These are phyloP conservation scores for Cladosporium sp. DNA, from an alignment of 2,329 filamentous ascomycete genomes.

Conservation along the genomic window DNA sequence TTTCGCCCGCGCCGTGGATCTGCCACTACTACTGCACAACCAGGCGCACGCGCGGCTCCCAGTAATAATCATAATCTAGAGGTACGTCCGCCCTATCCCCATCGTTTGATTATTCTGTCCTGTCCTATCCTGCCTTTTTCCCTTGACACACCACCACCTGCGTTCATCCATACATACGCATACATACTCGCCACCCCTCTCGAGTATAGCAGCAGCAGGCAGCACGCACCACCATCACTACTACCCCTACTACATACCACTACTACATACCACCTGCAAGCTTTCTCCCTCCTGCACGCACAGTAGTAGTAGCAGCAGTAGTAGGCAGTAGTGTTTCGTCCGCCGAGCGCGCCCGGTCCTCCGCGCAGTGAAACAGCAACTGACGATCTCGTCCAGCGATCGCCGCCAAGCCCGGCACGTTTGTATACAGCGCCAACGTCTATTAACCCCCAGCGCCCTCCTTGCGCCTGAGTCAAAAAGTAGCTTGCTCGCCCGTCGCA, in stretches of 20 bases:
- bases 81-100: not conserved
- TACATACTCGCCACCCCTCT: not conserved
- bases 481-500: constrained; percentile 13
- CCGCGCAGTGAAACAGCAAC: constrained; percentile 14
- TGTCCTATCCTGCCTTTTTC: not conserved
- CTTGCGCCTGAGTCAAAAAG: not conserved
- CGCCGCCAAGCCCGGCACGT: constrained; percentile 17
- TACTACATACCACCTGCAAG: not conserved
- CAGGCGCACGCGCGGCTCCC: constrained; percentile 4
- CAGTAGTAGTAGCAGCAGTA: not conserved
- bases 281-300: not conserved
- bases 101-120: not conserved
- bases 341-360: not conserved
- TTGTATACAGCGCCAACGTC: constrained; percentile 17
- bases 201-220: not conserved
- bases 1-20: constrained; percentile 16
- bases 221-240: not conserved
- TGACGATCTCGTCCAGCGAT: constrained; percentile 21
- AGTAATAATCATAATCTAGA: not conserved
- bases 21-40: not conserved
- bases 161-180: not conserved
- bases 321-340: not conserved
- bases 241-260: not conserved
- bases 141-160: not conserved
- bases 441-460: constrained; percentile 8